Conservation (phyloP, 1,284 basidiomycete species). For the Somion occarium region DNA sequence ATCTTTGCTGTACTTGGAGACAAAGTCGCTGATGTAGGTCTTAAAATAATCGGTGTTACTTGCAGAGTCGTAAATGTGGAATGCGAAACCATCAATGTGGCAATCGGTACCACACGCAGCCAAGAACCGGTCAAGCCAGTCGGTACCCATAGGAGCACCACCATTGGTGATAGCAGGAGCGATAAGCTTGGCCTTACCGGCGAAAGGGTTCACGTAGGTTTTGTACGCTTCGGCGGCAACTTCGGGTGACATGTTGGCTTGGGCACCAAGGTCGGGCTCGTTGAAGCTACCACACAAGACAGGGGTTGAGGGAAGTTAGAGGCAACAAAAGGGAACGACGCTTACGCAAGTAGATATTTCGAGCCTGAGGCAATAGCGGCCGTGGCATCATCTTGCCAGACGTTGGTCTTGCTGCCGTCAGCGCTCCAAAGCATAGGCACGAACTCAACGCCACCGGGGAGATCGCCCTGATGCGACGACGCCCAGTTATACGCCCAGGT, state of each 20-base stretch:
- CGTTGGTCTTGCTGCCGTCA: conserved; percentile 16
- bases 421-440: conserved; percentile 28
- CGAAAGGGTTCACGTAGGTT: conserved; percentile 29
- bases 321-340: conserved; percentile 8
- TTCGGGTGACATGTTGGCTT: conserved; percentile 26
- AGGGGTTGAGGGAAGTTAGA: no score
- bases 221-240: conserved; percentile 26
- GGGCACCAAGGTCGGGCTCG: conserved; percentile 29
- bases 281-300: conserved; percentile 22
- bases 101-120: conserved; percentile 23
- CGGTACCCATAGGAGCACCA: conserved; percentile 26
- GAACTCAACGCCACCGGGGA: conserved; percentile 19
- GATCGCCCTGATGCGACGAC: conserved; percentile 15
- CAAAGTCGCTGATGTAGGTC: conserved; percentile 26
- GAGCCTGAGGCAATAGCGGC: conserved; percentile 26
- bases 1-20: conserved; percentile 22
- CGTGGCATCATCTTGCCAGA: conserved; percentile 23
- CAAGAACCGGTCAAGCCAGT: conserved; percentile 29
- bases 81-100: conserved; percentile 27
- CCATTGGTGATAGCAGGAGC: conserved; percentile 31
- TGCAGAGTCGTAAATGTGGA: conserved; percentile 32
- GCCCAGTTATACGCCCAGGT: conserved; percentile 29
- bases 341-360: conserved; percentile 25
- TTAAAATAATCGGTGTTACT: conserved; percentile 28
- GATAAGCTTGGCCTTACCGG: conserved; percentile 28